Percentiles rank a stretch among this genome's conserved stretches.
phyloP scores from a whole-genome alignment of 176 grass and related monocot species.

The Triticum aestivum region DNA sequence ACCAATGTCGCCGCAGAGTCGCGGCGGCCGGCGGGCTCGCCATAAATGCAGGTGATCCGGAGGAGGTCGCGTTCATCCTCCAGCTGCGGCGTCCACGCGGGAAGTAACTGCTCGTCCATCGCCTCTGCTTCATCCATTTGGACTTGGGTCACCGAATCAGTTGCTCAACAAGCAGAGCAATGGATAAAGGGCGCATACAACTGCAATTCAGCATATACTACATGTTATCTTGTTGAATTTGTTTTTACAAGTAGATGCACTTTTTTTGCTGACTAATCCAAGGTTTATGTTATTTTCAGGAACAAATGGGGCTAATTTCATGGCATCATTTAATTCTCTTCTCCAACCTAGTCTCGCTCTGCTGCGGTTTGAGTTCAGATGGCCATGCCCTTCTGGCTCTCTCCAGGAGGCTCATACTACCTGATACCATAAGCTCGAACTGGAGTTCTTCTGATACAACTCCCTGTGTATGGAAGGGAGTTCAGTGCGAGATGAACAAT shows the following conservation, averaged over 20 bases:
- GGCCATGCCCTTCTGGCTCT: constrained; percentile 50
- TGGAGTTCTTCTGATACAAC: constrained; percentile 47
- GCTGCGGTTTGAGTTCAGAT: constrained; percentile 48
- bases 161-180: background rate
- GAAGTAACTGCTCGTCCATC: background rate
- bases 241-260: too few species aligned
- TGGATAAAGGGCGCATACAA: too few species aligned
- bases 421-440: constrained; percentile 24
- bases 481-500: constrained; percentile 27
- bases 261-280: background rate
- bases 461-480: constrained; percentile 59
- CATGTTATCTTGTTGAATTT: too few species aligned
- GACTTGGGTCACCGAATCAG: background rate
- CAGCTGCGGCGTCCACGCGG: background rate
- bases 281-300: background rate
- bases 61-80: background rate
- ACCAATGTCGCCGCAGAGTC: background rate
- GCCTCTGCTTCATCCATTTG: background rate
- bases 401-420: constrained; percentile 38
- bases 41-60: background rate
- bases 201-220: too few species aligned
- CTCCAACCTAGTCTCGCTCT: constrained; percentile 24
- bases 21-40: background rate
- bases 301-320: constrained; percentile 18
- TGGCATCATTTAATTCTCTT: constrained; percentile 16